These are phyloP conservation scores for Blastomyces gilchristii DNA, from an alignment of 2,329 filamentous ascomycete species.

Conservation along the genomic window DNA sequence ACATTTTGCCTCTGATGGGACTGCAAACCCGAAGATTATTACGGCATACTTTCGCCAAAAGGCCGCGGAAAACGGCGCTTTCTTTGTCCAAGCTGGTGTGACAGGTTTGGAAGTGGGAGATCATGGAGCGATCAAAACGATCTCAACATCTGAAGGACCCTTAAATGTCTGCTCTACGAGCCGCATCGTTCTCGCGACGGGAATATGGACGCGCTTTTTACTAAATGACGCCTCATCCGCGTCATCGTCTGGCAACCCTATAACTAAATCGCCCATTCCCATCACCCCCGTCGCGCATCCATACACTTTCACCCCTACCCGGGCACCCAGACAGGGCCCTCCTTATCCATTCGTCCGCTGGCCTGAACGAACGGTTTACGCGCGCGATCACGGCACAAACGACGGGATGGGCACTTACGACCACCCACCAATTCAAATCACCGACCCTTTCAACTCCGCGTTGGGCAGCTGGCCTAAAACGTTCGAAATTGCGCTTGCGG, in stretches of 20 bases:
- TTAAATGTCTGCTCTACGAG: constrained; percentile 12
- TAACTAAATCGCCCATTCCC: constrained; percentile 21
- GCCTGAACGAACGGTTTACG: constrained; percentile 29
- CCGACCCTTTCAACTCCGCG: constrained; percentile 16
- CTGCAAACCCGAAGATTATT: constrained; percentile 20
- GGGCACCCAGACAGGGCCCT: constrained; percentile 9
- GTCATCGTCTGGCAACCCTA: not conserved
- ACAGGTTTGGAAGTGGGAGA: constrained; percentile 15
- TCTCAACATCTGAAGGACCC: constrained; percentile 17
- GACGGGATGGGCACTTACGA: constrained; percentile 29
- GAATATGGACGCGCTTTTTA: constrained; percentile 25
- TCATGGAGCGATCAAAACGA: constrained; percentile 10
- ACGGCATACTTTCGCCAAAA: constrained; percentile 20
- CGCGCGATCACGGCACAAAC: constrained; percentile 25
- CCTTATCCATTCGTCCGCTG: constrained; percentile 27
- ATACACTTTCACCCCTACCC: constrained; percentile 24
- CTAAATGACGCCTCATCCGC: not conserved
- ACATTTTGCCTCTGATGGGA: constrained; percentile 22
- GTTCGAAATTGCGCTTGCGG: constrained; percentile 18
- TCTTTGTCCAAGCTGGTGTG: constrained; percentile 19
- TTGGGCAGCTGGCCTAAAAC: constrained; percentile 19
- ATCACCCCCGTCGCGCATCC: constrained; percentile 29
- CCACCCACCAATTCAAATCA: constrained; percentile 19
- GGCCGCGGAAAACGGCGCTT: constrained; percentile 17
- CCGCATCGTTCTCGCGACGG: constrained; percentile 22